phyloP scores from a whole-genome alignment of 2,329 filamentous ascomycete genomes.

The Sphaerulina vaccinii region DNA sequence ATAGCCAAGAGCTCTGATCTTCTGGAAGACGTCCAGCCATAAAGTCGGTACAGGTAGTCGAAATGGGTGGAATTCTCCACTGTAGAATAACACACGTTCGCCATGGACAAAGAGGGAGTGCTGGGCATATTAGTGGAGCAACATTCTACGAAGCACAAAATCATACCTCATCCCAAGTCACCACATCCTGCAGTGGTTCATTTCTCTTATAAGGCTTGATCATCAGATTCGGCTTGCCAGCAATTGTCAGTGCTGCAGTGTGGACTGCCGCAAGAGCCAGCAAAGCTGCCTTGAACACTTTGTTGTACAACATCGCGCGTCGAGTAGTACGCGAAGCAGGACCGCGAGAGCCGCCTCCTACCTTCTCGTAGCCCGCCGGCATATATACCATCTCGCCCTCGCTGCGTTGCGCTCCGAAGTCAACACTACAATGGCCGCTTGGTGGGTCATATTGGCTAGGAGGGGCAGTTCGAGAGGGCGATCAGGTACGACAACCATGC shows the following conservation, averaged over 20 bases:
- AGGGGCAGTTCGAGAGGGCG: constrained; percentile 16
- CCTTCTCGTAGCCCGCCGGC: neutral
- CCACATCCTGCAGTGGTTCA: constrained; percentile 56
- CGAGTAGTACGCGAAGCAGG: neutral
- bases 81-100: constrained; percentile 69
- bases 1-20: constrained; percentile 77
- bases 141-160: neutral
- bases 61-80: constrained; percentile 72
- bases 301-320: constrained; percentile 29
- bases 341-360: neutral
- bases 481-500: constrained; percentile 21
- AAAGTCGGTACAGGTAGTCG: constrained; percentile 61
- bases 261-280: constrained; percentile 27
- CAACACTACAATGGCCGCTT: constrained; percentile 6
- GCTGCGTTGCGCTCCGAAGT: constrained; percentile 14
- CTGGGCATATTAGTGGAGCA: constrained; percentile 12
- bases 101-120: constrained; percentile 69
- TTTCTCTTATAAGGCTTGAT: constrained; percentile 50
- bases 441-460: constrained; percentile 2
- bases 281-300: constrained; percentile 28
- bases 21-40: constrained; percentile 75
- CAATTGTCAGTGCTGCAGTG: constrained; percentile 47
- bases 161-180: constrained; percentile 65
- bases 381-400: constrained; percentile 10
- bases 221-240: constrained; percentile 50